Conservation (phyloP, 495 filamentous ascomycete species). For the Diplogelasinospora grovesii region DNA sequence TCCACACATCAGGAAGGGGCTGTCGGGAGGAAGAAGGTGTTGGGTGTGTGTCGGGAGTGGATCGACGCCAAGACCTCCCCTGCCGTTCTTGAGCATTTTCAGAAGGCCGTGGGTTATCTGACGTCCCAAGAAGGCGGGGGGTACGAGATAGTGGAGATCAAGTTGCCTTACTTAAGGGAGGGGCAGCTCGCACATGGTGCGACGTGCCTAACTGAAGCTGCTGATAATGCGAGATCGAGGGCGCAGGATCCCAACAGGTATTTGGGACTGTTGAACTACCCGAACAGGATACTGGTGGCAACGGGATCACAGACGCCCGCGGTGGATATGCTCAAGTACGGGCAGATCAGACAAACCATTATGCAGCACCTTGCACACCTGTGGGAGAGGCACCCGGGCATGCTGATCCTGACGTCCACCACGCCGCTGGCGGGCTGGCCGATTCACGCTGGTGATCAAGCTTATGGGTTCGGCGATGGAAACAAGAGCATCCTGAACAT, state of each 20-base stretch:
- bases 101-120: conserved; percentile 56
- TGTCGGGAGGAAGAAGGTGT: conserved; percentile 36
- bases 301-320: conserved; percentile 58
- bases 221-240: conserved; percentile 29
- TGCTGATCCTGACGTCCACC: conserved; percentile 76
- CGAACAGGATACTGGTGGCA: conserved; percentile 67
- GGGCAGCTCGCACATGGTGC: conserved; percentile 72
- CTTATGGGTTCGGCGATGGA: conserved; percentile 64
- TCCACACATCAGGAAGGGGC: conserved; percentile 38
- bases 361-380: conserved; percentile 79
- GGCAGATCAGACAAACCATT: conserved; percentile 65
- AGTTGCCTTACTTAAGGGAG: conserved; percentile 66
- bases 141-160: conserved; percentile 69
- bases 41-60: conserved; percentile 76
- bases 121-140: conserved; percentile 42
- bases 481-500: conserved; percentile 69
- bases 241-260: conserved; percentile 12
- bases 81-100: conserved; percentile 52
- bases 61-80: conserved; percentile 61
- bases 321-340: conserved; percentile 64
- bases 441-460: conserved; percentile 41
- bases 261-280: conserved; percentile 47
- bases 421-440: conserved; percentile 71
- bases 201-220: conserved; percentile 69
- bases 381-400: conserved; percentile 63